These are phyloP conservation scores for Tylopilus orsonianus DNA, from an alignment of 1,284 basidiomycete genomes.

Conservation along the genomic window DNA sequence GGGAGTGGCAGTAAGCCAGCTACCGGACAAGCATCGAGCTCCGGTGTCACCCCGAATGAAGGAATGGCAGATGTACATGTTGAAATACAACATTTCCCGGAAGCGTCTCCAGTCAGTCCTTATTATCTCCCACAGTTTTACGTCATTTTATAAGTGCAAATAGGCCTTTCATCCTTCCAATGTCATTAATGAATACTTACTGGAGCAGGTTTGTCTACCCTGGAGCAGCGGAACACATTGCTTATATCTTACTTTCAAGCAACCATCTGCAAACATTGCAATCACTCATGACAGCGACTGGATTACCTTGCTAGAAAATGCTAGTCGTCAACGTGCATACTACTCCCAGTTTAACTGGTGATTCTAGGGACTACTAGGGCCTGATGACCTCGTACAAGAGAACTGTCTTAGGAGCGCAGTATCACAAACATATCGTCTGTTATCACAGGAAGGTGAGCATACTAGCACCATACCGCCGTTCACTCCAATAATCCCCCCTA, in stretches of 20 bases:
- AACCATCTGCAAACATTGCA: background rate
- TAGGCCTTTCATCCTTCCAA: background rate
- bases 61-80: background rate
- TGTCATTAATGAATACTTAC: background rate
- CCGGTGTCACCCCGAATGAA: too few species aligned
- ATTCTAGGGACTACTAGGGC: too few species aligned
- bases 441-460: too few species aligned
- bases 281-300: background rate
- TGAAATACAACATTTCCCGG: background rate
- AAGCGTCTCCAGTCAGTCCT: background rate
- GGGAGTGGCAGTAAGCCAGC: background rate
- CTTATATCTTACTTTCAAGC: background rate
- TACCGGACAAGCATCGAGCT: too few species aligned
- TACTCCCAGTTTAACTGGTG: too few species aligned
- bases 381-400: too few species aligned
- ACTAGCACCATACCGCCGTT: too few species aligned
- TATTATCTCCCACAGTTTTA: background rate
- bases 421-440: too few species aligned
- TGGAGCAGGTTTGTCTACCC: background rate
- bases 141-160: too few species aligned
- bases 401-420: too few species aligned
- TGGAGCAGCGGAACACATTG: background rate
- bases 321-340: too few species aligned
- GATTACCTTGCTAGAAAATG: background rate
- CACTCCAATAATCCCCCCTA: too few species aligned